Evolutionary conservation across 2,329 filamentous ascomycete genomes (phyloP), one percentile per base, ranked within the genome.

Genomic region (Ophiostoma quercus): DNA sequence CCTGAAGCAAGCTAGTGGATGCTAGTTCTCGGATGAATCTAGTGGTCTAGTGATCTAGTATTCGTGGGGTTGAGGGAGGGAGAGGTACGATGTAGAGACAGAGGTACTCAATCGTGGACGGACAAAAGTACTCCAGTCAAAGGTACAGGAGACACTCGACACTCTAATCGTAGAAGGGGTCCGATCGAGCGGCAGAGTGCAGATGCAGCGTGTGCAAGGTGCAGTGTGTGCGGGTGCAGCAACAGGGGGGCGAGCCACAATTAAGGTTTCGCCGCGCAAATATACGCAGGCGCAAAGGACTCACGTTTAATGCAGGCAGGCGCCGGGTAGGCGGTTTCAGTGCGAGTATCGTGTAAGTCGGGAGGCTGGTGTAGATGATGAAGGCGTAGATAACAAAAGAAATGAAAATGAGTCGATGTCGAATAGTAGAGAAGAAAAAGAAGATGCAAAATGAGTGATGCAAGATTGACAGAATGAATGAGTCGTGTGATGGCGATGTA

Each of bases 191-290:
- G 39, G 37, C 47, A 19, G 16, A 32, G 39, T 34, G 34, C 34
- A 19, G 54, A 65, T 65, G 69, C 22, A 22, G 51, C 34, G 34
- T 34, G 34, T 34, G 8, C 8, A 25, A n/a, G 60, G 68, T 39
- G 67, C 67, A 68, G 70, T 9, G 43, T 19, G 41, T 29, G 25
- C 25, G 8, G 34, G 34, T 34, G 34, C 34, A 34, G 34, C 34
- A 34, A 34, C 16, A 43, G 69, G 60, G 70, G 51, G 71, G 69
- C 71, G 67, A 68, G 66, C 68, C 63, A 65, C 54, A 70, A 70
- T 71, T 71, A 69, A 72, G 68, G 69, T 72, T 72, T 71, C 68
- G 71, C 62, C 71, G 43, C 60, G 67, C 67, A 65, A 25, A 65
- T 68, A 63, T 69, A 71, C 54, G 34, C 7, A 57, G 14, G 29